Evolutionary conservation across 2,329 filamentous ascomycete genomes (phyloP).

Genomic region (Alternaria solani): DNA sequence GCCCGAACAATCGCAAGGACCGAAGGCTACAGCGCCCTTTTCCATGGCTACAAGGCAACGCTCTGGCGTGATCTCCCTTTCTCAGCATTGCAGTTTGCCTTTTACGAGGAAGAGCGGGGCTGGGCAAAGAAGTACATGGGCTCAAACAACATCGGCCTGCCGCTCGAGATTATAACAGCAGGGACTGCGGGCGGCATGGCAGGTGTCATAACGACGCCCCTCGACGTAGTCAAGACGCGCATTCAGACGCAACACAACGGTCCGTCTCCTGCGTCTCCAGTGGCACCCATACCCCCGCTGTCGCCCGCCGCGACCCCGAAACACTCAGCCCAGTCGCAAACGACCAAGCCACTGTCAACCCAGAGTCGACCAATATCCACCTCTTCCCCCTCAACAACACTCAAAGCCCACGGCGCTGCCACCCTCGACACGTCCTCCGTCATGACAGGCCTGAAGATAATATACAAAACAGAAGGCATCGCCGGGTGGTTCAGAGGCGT

Average conservation of each 20-base stretch:
- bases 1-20: slow-evolving; percentile 81
- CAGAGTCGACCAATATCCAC: slow-evolving; percentile 81
- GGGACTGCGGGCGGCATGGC: slow-evolving; percentile 90
- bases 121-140: slow-evolving; percentile 81
- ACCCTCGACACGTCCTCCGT: slow-evolving; percentile 90
- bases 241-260: slow-evolving; percentile 87
- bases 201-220: slow-evolving; percentile 90
- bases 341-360: slow-evolving; percentile 33
- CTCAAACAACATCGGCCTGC: slow-evolving; percentile 82
- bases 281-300: slow-evolving; percentile 22
- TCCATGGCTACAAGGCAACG: slow-evolving; percentile 97
- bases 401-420: slow-evolving; percentile 78
- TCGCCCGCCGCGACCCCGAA: slow-evolving; percentile 39
- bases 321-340: slow-evolving; percentile 38
- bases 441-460: slow-evolving; percentile 80
- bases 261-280: slow-evolving; percentile 19
- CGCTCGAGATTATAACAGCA: slow-evolving; percentile 87
- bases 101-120: slow-evolving; percentile 92
- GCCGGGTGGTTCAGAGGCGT: slow-evolving; percentile 94
- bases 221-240: slow-evolving; percentile 96
- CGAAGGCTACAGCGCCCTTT: slow-evolving; percentile 86
- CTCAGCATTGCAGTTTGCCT: slow-evolving; percentile 95
- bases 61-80: slow-evolving; percentile 94
- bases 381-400: slow-evolving; percentile 84
- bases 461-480: slow-evolving; percentile 89